A percentile compares a stretch with the other conserved stretches of the same genome.
These are phyloP conservation scores for Pugionium dolabratum DNA, from an alignment of 345 rosid species.

Conservation along the genomic window DNA sequence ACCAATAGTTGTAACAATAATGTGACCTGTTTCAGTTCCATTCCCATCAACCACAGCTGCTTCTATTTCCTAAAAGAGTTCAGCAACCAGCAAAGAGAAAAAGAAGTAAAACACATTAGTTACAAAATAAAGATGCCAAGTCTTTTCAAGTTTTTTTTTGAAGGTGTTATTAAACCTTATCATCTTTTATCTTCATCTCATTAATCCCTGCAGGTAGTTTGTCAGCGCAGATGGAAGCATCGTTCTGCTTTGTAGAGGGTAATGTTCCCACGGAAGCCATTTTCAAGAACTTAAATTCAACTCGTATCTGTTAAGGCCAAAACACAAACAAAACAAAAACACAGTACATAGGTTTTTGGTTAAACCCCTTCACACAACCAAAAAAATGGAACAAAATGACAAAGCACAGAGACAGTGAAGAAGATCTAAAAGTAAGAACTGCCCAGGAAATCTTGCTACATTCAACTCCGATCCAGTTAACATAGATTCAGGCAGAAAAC, in stretches of 20 bases:
- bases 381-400: slow-evolving; percentile 3
- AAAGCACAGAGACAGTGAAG: slow-evolving; percentile 5
- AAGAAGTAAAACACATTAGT: slow-evolving; percentile 12
- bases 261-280: slow-evolving; percentile 41
- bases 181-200: slow-evolving; percentile 69
- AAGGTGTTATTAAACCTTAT: slow-evolving; percentile 41
- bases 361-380: not conserved
- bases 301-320: slow-evolving; percentile 22
- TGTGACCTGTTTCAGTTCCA: slow-evolving; percentile 82
- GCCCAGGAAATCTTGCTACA: slow-evolving; percentile 3
- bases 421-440: slow-evolving; percentile 15
- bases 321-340: not conserved
- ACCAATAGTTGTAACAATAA: slow-evolving; percentile 82
- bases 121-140: not conserved
- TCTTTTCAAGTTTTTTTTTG: not conserved
- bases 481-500: slow-evolving; percentile 18
- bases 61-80: slow-evolving; percentile 66
- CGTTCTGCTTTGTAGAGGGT: slow-evolving; percentile 32
- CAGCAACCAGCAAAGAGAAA: not conserved
- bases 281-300: slow-evolving; percentile 4
- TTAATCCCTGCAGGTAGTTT: slow-evolving; percentile 59
- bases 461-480: slow-evolving; percentile 9
- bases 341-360: not conserved
- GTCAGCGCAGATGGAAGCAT: slow-evolving; percentile 38
- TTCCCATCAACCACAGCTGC: slow-evolving; percentile 84